Evolutionary conservation across 495 filamentous ascomycete genomes (phyloP), one percentile per base, ranked within the genome.

Genomic region (Aspergillus funiculosus): DNA sequence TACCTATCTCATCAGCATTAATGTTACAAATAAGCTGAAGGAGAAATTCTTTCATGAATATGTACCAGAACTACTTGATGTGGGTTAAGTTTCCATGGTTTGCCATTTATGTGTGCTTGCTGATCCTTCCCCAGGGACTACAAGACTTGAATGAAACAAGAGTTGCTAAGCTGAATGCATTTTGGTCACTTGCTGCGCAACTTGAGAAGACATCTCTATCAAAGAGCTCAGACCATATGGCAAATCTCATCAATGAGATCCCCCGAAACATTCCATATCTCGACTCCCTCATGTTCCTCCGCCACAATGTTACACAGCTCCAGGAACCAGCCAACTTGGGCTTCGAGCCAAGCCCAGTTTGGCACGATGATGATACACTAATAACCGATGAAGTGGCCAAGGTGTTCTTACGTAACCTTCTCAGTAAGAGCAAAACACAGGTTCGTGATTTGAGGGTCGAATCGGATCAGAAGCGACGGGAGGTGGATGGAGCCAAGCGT

Each of bases 1-100:
- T 58, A 89, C 87, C 1, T 99, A 99, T 57, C 70, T 99, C 27
- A 91, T 99, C 51, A 78, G 79, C 43, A 94, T 99, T 70, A 92
- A 91, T 59, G 86, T 95, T 31, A 89, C 91, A 27, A 99, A 99
- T 67, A 90, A 87, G 63, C 81, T 94, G 57, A 97, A 96, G 68
- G 87, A 94, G 62, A 88, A 81, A 60, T 96, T 96, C 67, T 99
- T 89, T 56, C 81, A 97, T 60, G 89, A 96, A 73, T 96, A 96
- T 62, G 76, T 99, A 15, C 92, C 92, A 3, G 91, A 96, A 47
- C 60, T 99, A 24, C 71, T 99, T 53, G 88, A 99, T 68, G 89
- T 91, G 72, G 69, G 78, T 53, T 36, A 51, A 70, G 28, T 8
- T 25, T 18, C 0, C 43, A 24, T 35, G 9, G n/a, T 21, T 3